Conservation (phyloP, 2,329 filamentous ascomycete species). For the Talaromyces amestolkiae region DNA sequence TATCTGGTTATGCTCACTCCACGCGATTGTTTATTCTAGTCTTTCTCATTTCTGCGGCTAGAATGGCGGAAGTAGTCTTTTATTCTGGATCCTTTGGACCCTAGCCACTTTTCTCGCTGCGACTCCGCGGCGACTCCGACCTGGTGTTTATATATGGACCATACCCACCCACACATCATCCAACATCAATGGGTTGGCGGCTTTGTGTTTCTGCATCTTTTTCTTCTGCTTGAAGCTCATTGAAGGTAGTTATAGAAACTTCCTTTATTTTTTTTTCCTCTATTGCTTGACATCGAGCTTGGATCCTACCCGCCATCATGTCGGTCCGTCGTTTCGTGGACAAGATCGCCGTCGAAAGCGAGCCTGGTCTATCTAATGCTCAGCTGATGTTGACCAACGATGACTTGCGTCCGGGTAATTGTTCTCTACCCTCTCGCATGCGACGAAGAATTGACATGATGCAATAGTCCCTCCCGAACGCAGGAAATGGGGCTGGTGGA, state of each 20-base stretch:
- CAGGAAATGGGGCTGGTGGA: conserved; percentile 81
- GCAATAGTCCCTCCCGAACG: conserved; percentile 67
- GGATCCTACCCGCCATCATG: conserved; percentile 5
- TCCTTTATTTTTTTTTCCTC: neutral
- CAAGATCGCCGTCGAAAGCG: conserved; percentile 70
- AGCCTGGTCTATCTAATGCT: conserved; percentile 71
- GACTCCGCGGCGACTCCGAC: neutral
- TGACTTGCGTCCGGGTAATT: conserved; percentile 65
- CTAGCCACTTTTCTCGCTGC: neutral
- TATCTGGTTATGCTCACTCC: neutral
- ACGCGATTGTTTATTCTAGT: neutral
- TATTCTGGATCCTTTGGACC: neutral
- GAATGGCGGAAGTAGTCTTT: neutral
- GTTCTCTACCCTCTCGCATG: neutral
- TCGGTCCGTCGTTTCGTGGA: conserved; percentile 32
- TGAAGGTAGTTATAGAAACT: neutral
- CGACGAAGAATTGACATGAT: neutral
- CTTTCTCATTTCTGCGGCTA: neutral
- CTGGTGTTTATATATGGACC: neutral
- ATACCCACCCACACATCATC: neutral
- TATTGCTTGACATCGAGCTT: neutral
- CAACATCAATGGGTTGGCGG: neutral
- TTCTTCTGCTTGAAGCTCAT: neutral
- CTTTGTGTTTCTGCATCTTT: neutral
- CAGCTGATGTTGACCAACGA: conserved; percentile 87